These are phyloP conservation scores for Russula sp. DNA, from an alignment of 768 basidiomycete species.

Conservation along the genomic window DNA sequence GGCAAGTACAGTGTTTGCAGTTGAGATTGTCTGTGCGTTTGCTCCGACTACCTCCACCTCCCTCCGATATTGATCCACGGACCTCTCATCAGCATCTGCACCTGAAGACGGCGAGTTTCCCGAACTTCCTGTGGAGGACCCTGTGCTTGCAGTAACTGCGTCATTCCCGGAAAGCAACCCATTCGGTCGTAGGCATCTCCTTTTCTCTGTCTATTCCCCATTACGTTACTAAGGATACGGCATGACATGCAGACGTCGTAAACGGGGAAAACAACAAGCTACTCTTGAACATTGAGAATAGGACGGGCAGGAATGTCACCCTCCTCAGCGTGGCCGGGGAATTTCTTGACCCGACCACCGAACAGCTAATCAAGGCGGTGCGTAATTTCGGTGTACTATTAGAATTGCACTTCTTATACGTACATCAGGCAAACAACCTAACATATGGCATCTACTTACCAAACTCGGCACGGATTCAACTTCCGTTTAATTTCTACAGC, in stretches of 20 bases:
- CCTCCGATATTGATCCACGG: neutral
- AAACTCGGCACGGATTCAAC: slow-evolving; percentile 50
- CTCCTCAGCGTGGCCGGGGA: slow-evolving; percentile 61
- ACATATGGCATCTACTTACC: slow-evolving; percentile 49
- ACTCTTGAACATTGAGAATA: slow-evolving; percentile 64
- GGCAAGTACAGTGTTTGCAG: slow-evolving; percentile 16
- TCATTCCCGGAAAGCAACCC: slow-evolving; percentile 67
- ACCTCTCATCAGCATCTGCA: neutral
- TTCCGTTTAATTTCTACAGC: slow-evolving; percentile 75
- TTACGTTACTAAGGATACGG: neutral
- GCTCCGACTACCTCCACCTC: neutral
- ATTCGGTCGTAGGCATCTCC: slow-evolving; percentile 59
- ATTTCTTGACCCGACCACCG: slow-evolving; percentile 57
- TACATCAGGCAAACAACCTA: slow-evolving; percentile 49
- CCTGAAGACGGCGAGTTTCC: slow-evolving; percentile 19
- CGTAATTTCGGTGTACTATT: slow-evolving; percentile 24
- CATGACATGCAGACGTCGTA: slow-evolving; percentile 53
- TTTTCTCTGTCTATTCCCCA: slow-evolving; percentile 1
- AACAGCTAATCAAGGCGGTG: slow-evolving; percentile 68
- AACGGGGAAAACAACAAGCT: slow-evolving; percentile 79
- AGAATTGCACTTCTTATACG: neutral
- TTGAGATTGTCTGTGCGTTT: slow-evolving; percentile 23
- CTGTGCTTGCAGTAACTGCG: slow-evolving; percentile 40
- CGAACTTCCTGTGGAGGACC: slow-evolving; percentile 44
- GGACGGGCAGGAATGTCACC: slow-evolving; percentile 65